Conservation (phyloP, 371 early-diverging fungal species). For the Circinella umbellata region DNA sequence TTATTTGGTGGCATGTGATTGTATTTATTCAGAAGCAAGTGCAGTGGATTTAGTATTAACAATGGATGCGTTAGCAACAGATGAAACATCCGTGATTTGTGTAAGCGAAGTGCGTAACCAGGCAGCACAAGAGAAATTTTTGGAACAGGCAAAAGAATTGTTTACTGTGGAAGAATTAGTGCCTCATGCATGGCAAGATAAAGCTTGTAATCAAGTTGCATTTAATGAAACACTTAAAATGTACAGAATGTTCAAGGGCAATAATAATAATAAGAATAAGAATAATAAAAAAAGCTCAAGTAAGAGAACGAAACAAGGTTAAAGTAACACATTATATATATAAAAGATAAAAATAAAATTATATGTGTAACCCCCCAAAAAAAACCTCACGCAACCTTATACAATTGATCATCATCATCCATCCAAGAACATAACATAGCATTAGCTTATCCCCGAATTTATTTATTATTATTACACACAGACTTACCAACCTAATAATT, state of each 20-base stretch:
- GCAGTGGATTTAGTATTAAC: constrained; percentile 53
- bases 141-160: constrained; percentile 38
- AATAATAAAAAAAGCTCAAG: background rate
- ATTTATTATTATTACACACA: too few species aligned
- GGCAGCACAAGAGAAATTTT: constrained; percentile 55
- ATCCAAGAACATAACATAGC: too few species aligned
- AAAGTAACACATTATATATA: background rate
- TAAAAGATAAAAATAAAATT: too few species aligned
- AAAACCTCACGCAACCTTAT: too few species aligned
- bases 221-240: constrained; percentile 55
- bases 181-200: constrained; percentile 48
- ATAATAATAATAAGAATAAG: background rate
- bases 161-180: constrained; percentile 49
- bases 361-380: too few species aligned
- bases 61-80: constrained; percentile 40
- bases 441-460: too few species aligned
- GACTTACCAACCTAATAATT: too few species aligned
- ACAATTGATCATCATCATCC: too few species aligned
- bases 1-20: constrained; percentile 57
- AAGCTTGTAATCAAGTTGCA: constrained; percentile 32
- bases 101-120: constrained; percentile 58
- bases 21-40: constrained; percentile 62
- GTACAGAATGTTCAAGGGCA: constrained; percentile 38
- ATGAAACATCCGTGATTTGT: constrained; percentile 50
- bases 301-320: background rate